Evolutionary conservation across 441 rosid genomes (phyloP), one percentile per base, ranked within the genome.

Genomic region (Brassica hybrid): DNA sequence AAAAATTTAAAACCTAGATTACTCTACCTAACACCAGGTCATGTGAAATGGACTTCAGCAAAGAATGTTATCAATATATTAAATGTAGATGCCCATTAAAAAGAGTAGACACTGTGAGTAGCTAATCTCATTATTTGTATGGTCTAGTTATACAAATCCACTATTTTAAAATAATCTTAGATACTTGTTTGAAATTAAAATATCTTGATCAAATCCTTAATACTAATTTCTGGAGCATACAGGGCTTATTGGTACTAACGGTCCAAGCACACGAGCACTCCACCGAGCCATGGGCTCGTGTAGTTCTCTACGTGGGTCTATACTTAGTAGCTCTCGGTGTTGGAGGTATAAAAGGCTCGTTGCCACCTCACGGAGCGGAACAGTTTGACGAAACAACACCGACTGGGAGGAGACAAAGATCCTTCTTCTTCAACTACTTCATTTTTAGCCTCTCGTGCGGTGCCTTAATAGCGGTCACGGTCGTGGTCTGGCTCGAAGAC

Each of bases 321-420:
- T 94, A 91, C 82, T 80, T 91, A 73, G 94, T 88, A 57, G 97
- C 97, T n/a, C 85, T 92, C 7, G 97, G 98, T 52, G 95, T 92
- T 30, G 97, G 98, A 67, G 98, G 97, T 56, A 89, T 92, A 76
- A 94, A 92, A 85, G 98, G 98, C 18, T 92, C 98, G 19, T 90
- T 94, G 72, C 93, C 91, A 5, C 85, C 94, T 13, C 96, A 92
- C 32, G 98, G 97, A 30, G 97, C 98, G 0, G 98, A 92, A 83
- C 98, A 94, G 74, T 91, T 92, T 67, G 97, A 92, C 76, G 97
- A 91, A 73, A 85, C 75, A 69, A 88, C 88, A 12, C 71, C 80
- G 18, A 85, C 58, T 72, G 97, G 97, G 79, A 86, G 97, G 85
- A 87, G 84, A 83, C 95, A 90, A 80, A 84, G 97, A 82, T 89